Conservation (phyloP, 805 yeast species). For the Pichia sporocuriosa region DNA sequence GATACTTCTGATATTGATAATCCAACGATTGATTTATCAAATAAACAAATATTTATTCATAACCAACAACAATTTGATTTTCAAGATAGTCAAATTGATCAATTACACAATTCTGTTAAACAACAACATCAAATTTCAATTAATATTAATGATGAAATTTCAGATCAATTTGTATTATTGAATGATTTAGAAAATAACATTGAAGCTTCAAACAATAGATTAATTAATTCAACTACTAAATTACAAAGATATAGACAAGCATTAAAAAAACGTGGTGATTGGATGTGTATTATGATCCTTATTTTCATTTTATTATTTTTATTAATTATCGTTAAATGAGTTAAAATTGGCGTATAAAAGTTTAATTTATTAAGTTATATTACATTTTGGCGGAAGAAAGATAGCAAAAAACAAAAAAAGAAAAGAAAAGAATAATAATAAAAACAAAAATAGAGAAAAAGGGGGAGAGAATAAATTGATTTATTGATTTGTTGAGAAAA, state of each 20-base stretch:
- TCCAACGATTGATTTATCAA: slow-evolving; percentile 17
- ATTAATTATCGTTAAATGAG: slow-evolving; percentile 33
- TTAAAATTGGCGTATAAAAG: background rate
- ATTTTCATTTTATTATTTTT: slow-evolving; percentile 38
- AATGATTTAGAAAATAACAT: slow-evolving; percentile 45
- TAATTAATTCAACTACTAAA: slow-evolving; percentile 36
- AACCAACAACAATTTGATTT: slow-evolving; percentile 41
- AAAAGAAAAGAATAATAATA: background rate
- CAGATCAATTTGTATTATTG: slow-evolving; percentile 41
- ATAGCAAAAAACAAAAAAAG: too few relatives aligned
- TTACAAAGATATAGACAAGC: slow-evolving; percentile 34
- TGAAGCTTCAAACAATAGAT: slow-evolving; percentile 34
- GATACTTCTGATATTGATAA: slow-evolving; percentile 2
- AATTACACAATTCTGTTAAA: slow-evolving; percentile 36
- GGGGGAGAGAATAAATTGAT: background rate
- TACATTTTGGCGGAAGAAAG: too few relatives aligned
- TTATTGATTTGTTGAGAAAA: background rate
- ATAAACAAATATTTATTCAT: slow-evolving; percentile 27
- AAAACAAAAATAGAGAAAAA: background rate
- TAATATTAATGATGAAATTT: slow-evolving; percentile 41
- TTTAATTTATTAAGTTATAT: too few relatives aligned
- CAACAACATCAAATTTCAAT: slow-evolving; percentile 40
- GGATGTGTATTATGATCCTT: slow-evolving; percentile 40
- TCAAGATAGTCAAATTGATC: slow-evolving; percentile 40
- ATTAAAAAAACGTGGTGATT: slow-evolving; percentile 42